Evolutionary conservation across 108 stramenopile species (phyloP).

Genomic region (Aurantiochytrium sp.): DNA sequence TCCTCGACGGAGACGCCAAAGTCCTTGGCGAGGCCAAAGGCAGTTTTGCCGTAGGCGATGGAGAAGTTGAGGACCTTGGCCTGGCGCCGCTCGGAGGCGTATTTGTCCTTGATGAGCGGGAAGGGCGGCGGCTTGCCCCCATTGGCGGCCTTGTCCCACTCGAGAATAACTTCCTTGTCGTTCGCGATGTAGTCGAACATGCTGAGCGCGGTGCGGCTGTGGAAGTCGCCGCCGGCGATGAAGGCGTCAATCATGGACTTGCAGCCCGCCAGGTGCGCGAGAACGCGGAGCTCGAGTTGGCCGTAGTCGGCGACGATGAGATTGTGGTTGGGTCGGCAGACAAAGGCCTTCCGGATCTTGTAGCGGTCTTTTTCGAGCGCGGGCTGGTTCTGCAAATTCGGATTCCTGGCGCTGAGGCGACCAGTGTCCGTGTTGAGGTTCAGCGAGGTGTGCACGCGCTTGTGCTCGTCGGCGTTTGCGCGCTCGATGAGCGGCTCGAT

Average conservation of each 20-base stretch:
- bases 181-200: constrained; percentile 95
- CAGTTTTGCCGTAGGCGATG: constrained; percentile 99
- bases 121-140: constrained; percentile 74
- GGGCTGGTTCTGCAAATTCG: constrained; percentile 98
- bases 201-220: constrained; percentile 91
- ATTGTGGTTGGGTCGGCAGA: constrained; percentile 77
- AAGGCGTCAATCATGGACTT: constrained; percentile 95
- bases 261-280: constrained; percentile 90
- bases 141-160: constrained; percentile 86
- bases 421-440: constrained; percentile 99
- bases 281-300: constrained; percentile 89
- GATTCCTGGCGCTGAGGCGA: constrained; percentile 83
- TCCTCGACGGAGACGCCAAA: constrained; percentile 84
- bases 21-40: constrained; percentile 87
- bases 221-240: constrained; percentile 92
- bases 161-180: constrained; percentile 83
- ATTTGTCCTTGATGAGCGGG: constrained; percentile 92
- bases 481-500: constrained; percentile 71
- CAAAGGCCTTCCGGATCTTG: constrained; percentile 84
- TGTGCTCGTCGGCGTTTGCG: constrained; percentile 68
- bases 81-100: constrained; percentile 90
- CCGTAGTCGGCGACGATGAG: constrained; percentile 99
- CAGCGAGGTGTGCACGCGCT: constrained; percentile 87
- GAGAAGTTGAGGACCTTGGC: constrained; percentile 98
- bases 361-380: constrained; percentile 95